phyloP scores from a whole-genome alignment of 352 stramenopile species.

The Thalassiosira hispida region DNA sequence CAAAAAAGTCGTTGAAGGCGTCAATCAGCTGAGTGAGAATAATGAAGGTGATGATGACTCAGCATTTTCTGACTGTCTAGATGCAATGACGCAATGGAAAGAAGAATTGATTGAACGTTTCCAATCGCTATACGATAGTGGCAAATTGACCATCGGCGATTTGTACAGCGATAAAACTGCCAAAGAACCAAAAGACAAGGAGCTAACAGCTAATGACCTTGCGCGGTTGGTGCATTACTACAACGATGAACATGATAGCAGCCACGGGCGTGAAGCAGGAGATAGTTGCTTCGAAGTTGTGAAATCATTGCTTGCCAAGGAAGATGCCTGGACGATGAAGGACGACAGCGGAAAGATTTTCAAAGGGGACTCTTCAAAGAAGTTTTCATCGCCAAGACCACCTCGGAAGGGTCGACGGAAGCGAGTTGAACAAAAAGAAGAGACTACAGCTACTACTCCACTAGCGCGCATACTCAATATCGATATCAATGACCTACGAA shows the following conservation, averaged over 20 bases:
- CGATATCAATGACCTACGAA: constrained; percentile 46
- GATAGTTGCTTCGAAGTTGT: constrained; percentile 31
- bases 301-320: constrained; percentile 39
- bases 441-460: background rate
- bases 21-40: constrained; percentile 3
- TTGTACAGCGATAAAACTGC: background rate
- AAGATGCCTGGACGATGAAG: constrained; percentile 49
- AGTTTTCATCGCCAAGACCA: constrained; percentile 17
- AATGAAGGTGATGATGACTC: background rate
- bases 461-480: constrained; percentile 40
- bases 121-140: constrained; percentile 18
- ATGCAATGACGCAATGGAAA: constrained; percentile 43
- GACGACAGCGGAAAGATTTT: constrained; percentile 33
- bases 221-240: constrained; percentile 16
- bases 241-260: constrained; percentile 4
- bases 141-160: constrained; percentile 35
- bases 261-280: background rate
- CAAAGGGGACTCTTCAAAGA: constrained; percentile 6
- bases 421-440: constrained; percentile 13
- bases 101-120: constrained; percentile 27
- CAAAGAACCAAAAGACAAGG: constrained; percentile 14
- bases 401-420: constrained; percentile 23
- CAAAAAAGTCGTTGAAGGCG: background rate
- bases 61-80: constrained; percentile 28
- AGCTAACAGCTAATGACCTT: background rate